Evolutionary conservation across 176 grass and related monocot species (phyloP).

Genomic region (Zoysia pacifica): DNA sequence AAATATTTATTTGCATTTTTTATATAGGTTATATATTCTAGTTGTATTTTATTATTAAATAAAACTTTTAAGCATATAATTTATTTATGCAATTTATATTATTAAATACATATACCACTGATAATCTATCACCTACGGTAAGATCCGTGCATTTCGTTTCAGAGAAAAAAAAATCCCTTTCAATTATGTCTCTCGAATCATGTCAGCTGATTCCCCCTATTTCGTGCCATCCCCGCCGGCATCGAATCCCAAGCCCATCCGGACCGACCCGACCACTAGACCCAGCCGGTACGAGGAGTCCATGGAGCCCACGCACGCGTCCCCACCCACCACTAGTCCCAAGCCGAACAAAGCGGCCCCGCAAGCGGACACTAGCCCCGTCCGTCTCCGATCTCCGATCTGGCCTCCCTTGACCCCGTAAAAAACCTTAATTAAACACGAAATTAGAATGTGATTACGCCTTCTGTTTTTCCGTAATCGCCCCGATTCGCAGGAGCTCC

Average conservation of each 20-base stretch:
- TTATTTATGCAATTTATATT: no score
- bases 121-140: no score
- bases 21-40: no score
- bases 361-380: conserved; percentile 24
- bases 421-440: background rate
- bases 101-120: no score
- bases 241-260: background rate
- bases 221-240: background rate
- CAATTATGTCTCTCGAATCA: no score
- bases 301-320: background rate
- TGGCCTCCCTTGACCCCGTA: background rate
- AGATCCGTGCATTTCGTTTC: no score
- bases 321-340: conserved; percentile 9
- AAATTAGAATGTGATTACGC: background rate
- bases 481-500: conserved; percentile 16
- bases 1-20: no score
- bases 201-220: background rate
- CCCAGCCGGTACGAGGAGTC: background rate
- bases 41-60: no score
- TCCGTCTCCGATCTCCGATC: conserved; percentile 25
- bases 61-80: no score
- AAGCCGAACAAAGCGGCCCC: conserved; percentile 47
- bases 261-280: background rate
- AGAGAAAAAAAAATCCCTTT: no score
- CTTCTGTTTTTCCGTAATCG: conserved; percentile 15